A percentile compares a stretch with the other conserved stretches of the same genome.
Evolutionary conservation across 2,329 filamentous ascomycete genomes (phyloP).

Genomic region (Aspergillus sp.): DNA sequence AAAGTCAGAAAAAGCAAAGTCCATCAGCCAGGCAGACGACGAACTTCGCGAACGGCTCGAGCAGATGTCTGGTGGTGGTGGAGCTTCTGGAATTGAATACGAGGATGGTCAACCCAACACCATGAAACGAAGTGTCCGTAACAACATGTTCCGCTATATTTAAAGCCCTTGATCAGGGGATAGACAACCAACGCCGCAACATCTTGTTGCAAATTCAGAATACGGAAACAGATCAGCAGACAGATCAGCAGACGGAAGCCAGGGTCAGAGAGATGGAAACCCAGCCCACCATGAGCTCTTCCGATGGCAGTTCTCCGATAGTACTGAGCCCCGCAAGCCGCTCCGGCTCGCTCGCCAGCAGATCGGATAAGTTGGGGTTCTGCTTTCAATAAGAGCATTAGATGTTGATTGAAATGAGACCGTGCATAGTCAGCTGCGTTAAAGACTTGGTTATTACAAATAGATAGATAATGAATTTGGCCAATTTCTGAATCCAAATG

Average conservation of each 20-base stretch:
- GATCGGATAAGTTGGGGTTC: background rate
- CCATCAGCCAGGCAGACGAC: slow-evolving; percentile 63
- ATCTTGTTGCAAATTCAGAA: background rate
- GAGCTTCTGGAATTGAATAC: slow-evolving; percentile 69
- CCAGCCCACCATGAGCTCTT: background rate
- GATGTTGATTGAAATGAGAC: background rate
- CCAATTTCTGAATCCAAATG: background rate
- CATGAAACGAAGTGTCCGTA: slow-evolving; percentile 71
- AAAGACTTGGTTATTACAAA: background rate
- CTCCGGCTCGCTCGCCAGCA: background rate
- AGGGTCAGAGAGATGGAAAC: background rate
- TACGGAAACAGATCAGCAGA: background rate
- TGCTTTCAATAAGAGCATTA: background rate
- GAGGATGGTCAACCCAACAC: slow-evolving; percentile 70
- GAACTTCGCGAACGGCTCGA: slow-evolving; percentile 67
- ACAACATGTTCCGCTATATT: slow-evolving; percentile 76
- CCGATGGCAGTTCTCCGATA: background rate
- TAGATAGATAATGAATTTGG: background rate
- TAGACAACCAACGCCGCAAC: background rate
- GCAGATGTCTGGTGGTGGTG: slow-evolving; percentile 67
- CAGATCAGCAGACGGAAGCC: background rate
- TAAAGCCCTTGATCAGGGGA: slow-evolving; percentile 11
- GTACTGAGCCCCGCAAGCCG: background rate
- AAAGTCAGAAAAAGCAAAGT: slow-evolving; percentile 48
- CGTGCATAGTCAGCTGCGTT: background rate